phyloP scores from a whole-genome alignment of 306 rosid species.

The Inga leiocalycina region DNA sequence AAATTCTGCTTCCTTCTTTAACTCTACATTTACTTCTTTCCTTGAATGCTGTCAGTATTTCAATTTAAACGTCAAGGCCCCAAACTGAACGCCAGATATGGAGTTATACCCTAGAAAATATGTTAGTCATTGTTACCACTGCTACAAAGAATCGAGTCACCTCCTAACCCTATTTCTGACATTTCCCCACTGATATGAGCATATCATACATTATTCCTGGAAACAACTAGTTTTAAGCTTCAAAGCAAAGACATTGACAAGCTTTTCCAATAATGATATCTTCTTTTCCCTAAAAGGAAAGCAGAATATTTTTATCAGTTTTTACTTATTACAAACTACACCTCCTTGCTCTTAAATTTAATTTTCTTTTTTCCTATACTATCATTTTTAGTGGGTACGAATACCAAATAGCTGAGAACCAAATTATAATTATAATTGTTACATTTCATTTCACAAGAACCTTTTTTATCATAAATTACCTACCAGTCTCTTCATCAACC shows the following conservation, averaged over 20 bases:
- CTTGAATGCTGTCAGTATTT: constrained; percentile 61
- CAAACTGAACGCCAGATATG: not conserved
- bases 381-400: not conserved
- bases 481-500: constrained; percentile 86
- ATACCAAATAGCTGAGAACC: not conserved
- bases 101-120: constrained; percentile 16
- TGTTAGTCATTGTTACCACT: constrained; percentile 45
- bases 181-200: not conserved
- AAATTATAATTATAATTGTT: not conserved
- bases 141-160: constrained; percentile 87
- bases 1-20: constrained; percentile 86
- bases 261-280: not conserved
- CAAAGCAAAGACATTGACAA: not conserved
- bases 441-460: not conserved
- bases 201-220: not conserved
- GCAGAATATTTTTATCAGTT: not conserved
- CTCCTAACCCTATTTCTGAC: not conserved
- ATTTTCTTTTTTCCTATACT: not conserved
- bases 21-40: constrained; percentile 70
- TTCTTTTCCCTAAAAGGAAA: not conserved
- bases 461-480: constrained; percentile 19
- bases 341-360: not conserved
- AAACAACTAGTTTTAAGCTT: not conserved
- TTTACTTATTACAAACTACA: not conserved
- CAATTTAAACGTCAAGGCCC: constrained; percentile 34